A percentile compares a stretch with the other conserved stretches of the same genome.
These are phyloP conservation scores for Boletus rubescentipes DNA, from an alignment of 768 basidiomycete species.

Conservation along the genomic window DNA sequence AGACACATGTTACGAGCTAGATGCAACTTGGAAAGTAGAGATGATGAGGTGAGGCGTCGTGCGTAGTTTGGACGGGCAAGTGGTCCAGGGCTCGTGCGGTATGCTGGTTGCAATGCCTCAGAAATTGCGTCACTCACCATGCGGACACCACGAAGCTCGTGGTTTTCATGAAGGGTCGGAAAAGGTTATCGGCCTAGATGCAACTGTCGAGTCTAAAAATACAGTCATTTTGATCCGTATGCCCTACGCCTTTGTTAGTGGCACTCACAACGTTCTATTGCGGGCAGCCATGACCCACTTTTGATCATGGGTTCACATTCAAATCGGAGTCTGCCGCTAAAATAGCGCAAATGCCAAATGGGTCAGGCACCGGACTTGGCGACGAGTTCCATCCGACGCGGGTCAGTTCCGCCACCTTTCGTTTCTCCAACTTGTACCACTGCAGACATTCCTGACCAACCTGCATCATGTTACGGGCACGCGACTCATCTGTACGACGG, in stretches of 20 bases:
- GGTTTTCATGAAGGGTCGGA: slow-evolving; percentile 4
- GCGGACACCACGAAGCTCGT: slow-evolving; percentile 10
- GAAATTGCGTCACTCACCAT: slow-evolving; percentile 7
- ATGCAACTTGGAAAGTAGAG: background rate
- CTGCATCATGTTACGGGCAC: slow-evolving; percentile 18
- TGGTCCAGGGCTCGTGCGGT: no score
- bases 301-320: no score
- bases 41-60: background rate
- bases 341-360: no score
- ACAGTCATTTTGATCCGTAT: no score
- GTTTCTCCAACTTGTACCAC: background rate
- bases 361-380: background rate
- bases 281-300: no score
- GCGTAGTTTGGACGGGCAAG: background rate
- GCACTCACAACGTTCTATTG: no score
- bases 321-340: no score
- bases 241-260: no score
- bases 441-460: background rate
- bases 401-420: background rate
- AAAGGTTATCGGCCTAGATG: background rate
- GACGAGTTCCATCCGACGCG: slow-evolving; percentile 19
- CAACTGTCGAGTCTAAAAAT: no score
- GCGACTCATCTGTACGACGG: slow-evolving; percentile 9
- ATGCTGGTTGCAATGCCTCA: slow-evolving; percentile 6
- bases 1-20: background rate